Conservation (phyloP, 2,329 filamentous ascomycete species). For the Calonectria naviculata region DNA sequence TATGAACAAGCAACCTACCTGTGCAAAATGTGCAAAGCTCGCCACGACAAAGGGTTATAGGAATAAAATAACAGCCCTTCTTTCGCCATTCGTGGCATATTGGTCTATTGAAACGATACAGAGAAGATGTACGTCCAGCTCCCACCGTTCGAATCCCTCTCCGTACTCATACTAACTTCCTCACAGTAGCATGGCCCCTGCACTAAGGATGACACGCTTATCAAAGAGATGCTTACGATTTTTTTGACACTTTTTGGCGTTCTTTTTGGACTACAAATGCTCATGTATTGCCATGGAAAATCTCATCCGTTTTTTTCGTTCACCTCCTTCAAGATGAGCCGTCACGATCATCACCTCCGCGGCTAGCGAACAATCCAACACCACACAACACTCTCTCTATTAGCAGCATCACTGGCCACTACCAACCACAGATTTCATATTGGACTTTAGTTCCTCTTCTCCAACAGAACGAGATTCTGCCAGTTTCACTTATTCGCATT, state of each 20-base stretch:
- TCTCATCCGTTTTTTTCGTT: not conserved
- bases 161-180: not conserved
- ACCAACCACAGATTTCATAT: too few relatives aligned
- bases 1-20: not conserved
- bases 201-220: conserved; percentile 93
- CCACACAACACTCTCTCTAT: too few relatives aligned
- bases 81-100: conserved; percentile 9
- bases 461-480: too few relatives aligned
- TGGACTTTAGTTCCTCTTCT: too few relatives aligned
- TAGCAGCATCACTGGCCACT: too few relatives aligned
- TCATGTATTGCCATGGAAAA: too few relatives aligned
- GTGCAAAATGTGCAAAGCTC: too few relatives aligned
- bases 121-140: not conserved
- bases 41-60: conserved; percentile 1
- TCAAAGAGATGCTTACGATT: conserved; percentile 20
- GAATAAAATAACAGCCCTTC: not conserved
- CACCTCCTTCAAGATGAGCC: not conserved
- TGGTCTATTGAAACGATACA: conserved; percentile 14
- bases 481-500: too few relatives aligned
- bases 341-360: too few relatives aligned
- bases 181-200: conserved; percentile 79
- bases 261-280: not conserved
- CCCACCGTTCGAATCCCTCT: not conserved
- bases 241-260: not conserved
- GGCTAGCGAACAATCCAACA: too few relatives aligned